Conservation (phyloP, 805 yeast genomes). For the Ogataea polymorpha region DNA sequence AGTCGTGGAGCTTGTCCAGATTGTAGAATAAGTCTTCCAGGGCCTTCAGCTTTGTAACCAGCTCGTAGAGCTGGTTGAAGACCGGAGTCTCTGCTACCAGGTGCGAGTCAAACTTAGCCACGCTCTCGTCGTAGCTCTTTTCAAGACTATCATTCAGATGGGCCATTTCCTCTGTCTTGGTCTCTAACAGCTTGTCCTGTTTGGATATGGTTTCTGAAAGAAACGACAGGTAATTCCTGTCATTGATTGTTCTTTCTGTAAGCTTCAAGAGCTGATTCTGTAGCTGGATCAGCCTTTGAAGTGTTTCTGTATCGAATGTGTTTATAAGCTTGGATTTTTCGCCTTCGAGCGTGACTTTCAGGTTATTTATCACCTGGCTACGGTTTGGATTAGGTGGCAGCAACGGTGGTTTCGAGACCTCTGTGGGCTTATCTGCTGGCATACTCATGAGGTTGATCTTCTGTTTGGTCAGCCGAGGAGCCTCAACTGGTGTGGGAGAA, state of each 20-base stretch:
- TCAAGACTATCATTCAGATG: constrained; percentile 25
- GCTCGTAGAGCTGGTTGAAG: constrained; percentile 58
- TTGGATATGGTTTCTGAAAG: constrained; percentile 19
- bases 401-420: constrained; percentile 19
- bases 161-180: constrained; percentile 13
- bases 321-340: constrained; percentile 7
- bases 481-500: constrained; percentile 4
- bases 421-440: constrained; percentile 8
- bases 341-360: constrained; percentile 8
- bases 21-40: constrained; percentile 63
- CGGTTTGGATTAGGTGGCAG: constrained; percentile 31
- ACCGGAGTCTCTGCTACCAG: constrained; percentile 51
- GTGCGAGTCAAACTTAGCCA: constrained; percentile 39
- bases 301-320: constrained; percentile 10
- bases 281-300: constrained; percentile 8
- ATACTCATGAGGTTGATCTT: constrained; percentile 6
- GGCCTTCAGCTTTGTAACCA: constrained; percentile 65
- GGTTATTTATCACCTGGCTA: constrained; percentile 11
- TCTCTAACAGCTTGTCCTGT: constrained; percentile 22
- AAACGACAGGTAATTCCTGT: constrained; percentile 15
- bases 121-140: constrained; percentile 21
- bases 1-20: constrained; percentile 53
- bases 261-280: constrained; percentile 19
- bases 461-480: constrained; percentile 7
- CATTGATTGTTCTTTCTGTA: constrained; percentile 20